A percentile compares a stretch with the other conserved stretches of the same genome.
phyloP scores from a whole-genome alignment of 768 basidiomycete genomes.

The Mycena belliarum region DNA sequence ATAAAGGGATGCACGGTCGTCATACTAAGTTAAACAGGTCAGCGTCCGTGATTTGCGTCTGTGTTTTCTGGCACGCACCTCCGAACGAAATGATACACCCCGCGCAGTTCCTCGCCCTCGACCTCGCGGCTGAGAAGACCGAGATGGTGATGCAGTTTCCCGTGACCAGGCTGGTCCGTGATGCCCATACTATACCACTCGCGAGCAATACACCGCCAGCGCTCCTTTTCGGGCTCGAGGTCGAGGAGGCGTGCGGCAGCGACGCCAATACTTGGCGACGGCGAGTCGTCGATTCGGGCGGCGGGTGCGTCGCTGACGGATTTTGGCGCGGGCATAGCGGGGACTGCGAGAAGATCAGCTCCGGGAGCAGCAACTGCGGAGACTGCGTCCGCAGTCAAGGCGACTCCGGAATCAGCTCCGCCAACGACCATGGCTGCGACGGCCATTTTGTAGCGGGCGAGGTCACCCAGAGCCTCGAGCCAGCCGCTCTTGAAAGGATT shows the following conservation, averaged over 20 bases:
- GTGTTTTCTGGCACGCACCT: constrained; percentile 56
- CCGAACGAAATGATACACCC: constrained; percentile 92
- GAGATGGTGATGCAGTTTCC: constrained; percentile 92
- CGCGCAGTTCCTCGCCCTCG: constrained; percentile 78
- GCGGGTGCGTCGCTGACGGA: constrained; percentile 51
- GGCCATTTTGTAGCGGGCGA: constrained; percentile 93
- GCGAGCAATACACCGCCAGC: constrained; percentile 85
- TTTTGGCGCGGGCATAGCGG: constrained; percentile 31
- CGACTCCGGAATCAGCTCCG: constrained; percentile 39
- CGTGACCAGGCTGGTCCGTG: constrained; percentile 88
- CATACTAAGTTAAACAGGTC: constrained; percentile 56
- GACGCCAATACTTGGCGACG: constrained; percentile 78
- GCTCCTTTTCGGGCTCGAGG: constrained; percentile 88
- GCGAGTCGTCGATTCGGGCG: constrained; percentile 63
- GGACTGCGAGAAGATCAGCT: constrained; percentile 12
- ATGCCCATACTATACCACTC: constrained; percentile 94
- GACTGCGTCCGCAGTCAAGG: constrained; percentile 60
- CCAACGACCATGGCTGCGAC: constrained; percentile 84
- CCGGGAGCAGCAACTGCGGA: constrained; percentile 38
- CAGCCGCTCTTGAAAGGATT: constrained; percentile 75
- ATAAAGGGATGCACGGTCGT: constrained; percentile 87
- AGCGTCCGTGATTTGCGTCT: neutral
- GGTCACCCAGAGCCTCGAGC: constrained; percentile 96
- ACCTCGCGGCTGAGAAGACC: constrained; percentile 85
- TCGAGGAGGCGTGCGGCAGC: constrained; percentile 81